Percentiles rank a stretch among this genome's conserved stretches.
Evolutionary conservation across 2,329 filamentous ascomycete species (phyloP).

Genomic region (Tolypocladium paradoxum): DNA sequence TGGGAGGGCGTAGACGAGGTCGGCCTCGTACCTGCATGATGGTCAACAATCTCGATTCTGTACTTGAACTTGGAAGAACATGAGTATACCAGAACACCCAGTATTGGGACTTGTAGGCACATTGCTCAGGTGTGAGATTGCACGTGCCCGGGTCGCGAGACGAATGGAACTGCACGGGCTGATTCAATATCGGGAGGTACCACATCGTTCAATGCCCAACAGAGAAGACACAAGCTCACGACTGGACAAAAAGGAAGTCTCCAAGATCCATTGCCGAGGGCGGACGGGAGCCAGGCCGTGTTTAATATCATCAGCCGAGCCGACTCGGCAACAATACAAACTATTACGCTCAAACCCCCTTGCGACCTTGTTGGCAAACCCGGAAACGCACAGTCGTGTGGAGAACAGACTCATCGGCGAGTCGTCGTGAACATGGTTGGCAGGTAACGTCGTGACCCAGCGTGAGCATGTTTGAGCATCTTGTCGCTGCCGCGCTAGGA

Average conservation of each 20-base stretch:
- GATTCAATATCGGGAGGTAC: constrained; percentile 5
- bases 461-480: not conserved
- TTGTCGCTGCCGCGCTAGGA: not conserved
- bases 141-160: constrained; percentile 11
- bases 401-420: not conserved
- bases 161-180: constrained; percentile 6
- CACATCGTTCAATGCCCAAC: not conserved
- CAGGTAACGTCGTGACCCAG: not conserved
- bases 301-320: not conserved
- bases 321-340: not conserved
- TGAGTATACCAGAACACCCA: constrained; percentile 36
- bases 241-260: not conserved
- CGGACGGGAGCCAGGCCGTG: no score
- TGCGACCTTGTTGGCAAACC: not conserved
- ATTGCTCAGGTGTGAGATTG: constrained; percentile 29
- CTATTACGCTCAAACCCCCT: not conserved
- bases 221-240: not conserved
- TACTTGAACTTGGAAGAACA: no score
- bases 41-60: no score
- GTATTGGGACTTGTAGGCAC: constrained; percentile 30
- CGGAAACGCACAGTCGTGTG: not conserved
- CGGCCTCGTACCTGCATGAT: constrained; percentile 24
- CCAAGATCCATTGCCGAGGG: no score
- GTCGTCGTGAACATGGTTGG: not conserved
- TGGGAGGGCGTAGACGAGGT: constrained; percentile 39